A percentile compares a stretch with the other conserved stretches of the same genome.
Evolutionary conservation across 2,329 filamentous ascomycete genomes (phyloP).

Genomic region (Epichloe aotearoae): DNA sequence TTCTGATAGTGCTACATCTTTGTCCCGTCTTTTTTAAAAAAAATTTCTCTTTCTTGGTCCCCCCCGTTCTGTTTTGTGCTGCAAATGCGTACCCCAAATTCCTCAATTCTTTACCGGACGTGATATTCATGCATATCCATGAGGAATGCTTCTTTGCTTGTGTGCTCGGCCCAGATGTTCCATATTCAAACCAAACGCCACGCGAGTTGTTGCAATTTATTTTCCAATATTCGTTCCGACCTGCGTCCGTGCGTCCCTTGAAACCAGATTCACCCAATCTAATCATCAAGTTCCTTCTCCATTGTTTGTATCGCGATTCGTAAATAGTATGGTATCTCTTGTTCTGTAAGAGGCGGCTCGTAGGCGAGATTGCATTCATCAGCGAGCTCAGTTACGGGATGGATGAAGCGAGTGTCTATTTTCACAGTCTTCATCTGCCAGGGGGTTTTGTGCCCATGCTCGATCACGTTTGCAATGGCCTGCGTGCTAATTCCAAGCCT

Average conservation of each 20-base stretch:
- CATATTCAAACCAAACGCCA: background rate
- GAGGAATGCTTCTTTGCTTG: background rate
- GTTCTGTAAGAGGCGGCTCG: background rate
- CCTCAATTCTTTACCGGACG: too few species aligned
- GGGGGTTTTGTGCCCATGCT: slow-evolving; percentile 13
- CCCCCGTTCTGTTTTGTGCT: background rate
- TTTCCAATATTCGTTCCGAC: background rate
- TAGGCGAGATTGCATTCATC: background rate
- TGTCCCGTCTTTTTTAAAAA: background rate
- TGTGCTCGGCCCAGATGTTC: background rate
- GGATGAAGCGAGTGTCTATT: slow-evolving; percentile 10
- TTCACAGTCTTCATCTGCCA: slow-evolving; percentile 16
- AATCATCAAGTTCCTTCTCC: slow-evolving; percentile 6
- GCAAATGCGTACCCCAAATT: background rate
- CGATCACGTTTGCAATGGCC: slow-evolving; percentile 2
- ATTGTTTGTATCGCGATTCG: slow-evolving; percentile 2
- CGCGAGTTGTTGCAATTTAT: background rate
- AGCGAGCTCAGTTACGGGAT: background rate
- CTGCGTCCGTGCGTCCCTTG: background rate
- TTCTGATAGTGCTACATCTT: background rate
- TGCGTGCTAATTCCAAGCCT: slow-evolving; percentile 12
- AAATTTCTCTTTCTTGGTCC: background rate
- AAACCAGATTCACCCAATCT: background rate
- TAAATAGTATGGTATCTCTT: slow-evolving; percentile 7
- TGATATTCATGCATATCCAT: background rate